Conservation (phyloP, 148 eudicot genomes). For the Vaccinium macrocarpon region DNA sequence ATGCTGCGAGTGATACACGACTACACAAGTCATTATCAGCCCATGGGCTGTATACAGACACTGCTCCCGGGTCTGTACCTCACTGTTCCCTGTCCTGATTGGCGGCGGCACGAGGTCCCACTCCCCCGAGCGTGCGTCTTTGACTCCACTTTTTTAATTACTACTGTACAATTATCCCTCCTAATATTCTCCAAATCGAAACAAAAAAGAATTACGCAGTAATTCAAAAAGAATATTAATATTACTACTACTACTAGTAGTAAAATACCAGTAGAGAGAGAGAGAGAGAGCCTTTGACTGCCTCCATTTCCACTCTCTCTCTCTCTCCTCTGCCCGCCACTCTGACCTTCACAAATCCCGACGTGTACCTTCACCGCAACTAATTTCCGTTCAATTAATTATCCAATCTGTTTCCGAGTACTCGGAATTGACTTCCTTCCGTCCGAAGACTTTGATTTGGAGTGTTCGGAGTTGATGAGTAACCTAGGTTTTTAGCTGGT, state of each 20-base stretch:
- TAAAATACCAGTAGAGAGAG: not conserved
- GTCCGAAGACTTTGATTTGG: not conserved
- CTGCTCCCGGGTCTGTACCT: not conserved
- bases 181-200: too few species aligned
- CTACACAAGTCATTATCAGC: too few species aligned
- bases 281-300: not conserved
- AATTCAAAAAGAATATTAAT: not conserved
- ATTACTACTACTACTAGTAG: too few species aligned
- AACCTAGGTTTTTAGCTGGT: not conserved
- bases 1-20: too few species aligned
- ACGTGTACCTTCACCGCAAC: not conserved
- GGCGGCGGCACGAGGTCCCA: not conserved
- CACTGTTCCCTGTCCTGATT: not conserved
- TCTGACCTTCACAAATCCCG: not conserved
- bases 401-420: too few species aligned
- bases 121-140: not conserved
- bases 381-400: not conserved
- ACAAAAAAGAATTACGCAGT: not conserved
- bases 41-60: not conserved
- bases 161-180: too few species aligned
- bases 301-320: not conserved
- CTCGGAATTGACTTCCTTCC: not conserved
- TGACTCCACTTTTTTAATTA: too few species aligned
- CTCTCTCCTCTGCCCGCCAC: not conserved
- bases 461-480: not conserved